Evolutionary conservation across 805 yeast species (phyloP).

Genomic region (Nakazawaea wyomingensis): DNA sequence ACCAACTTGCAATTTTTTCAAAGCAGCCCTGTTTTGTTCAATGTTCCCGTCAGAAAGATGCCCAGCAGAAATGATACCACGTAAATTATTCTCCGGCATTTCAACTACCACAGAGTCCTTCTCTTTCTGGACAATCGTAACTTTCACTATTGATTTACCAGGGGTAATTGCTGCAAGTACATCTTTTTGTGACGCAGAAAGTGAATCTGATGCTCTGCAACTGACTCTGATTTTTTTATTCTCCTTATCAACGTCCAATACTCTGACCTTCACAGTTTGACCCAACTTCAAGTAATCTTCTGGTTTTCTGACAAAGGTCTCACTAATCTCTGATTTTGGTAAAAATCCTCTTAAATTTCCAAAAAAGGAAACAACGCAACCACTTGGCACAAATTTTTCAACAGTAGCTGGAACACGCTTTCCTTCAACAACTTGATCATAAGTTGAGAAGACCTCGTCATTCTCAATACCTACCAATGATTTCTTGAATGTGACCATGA

Average conservation of each 20-base stretch:
- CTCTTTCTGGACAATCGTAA: conserved; percentile 63
- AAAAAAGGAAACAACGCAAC: conserved; percentile 81
- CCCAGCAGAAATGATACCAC: conserved; percentile 70
- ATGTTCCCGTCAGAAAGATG: conserved; percentile 74
- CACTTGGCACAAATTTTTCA: conserved; percentile 62
- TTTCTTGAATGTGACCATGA: conserved; percentile 74
- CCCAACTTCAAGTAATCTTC: conserved; percentile 75
- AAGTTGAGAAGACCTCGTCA: conserved; percentile 40
- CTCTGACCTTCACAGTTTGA: conserved; percentile 73
- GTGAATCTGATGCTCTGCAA: conserved; percentile 58
- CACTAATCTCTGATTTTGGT: conserved; percentile 86
- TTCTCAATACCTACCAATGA: conserved; percentile 66
- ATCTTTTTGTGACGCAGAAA: conserved; percentile 41
- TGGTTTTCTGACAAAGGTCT: conserved; percentile 74
- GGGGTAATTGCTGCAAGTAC: conserved; percentile 42
- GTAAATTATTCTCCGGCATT: conserved; percentile 41
- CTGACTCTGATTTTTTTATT: conserved; percentile 61
- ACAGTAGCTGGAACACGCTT: conserved; percentile 68
- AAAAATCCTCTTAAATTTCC: conserved; percentile 73
- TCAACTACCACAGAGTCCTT: conserved; percentile 71
- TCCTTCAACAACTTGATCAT: conserved; percentile 37
- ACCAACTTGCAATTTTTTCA: conserved; percentile 63
- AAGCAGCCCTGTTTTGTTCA: conserved; percentile 62
- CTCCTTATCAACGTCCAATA: conserved; percentile 52
- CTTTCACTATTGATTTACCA: conserved; percentile 61